phyloP scores from a whole-genome alignment of 2,329 filamentous ascomycete species.

The Colletotrichum shisoi region DNA sequence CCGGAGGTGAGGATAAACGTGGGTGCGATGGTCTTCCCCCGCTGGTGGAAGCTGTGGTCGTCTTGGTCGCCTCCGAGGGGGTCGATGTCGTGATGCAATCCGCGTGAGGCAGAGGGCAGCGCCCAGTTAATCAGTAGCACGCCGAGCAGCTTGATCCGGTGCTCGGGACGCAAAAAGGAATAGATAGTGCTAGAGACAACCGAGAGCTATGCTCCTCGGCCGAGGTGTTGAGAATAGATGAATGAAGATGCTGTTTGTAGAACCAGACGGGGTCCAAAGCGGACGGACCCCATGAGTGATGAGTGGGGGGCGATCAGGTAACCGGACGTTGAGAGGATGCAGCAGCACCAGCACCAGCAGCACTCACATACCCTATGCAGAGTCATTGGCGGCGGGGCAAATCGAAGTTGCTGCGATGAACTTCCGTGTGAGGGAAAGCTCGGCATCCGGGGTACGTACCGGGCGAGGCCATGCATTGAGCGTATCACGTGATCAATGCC shows the following conservation, averaged over 20 bases:
- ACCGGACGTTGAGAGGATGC: constrained; percentile 48
- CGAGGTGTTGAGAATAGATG: constrained; percentile 9
- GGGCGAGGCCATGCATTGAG: too few species aligned
- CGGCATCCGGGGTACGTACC: constrained; percentile 32
- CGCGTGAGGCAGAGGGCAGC: neutral
- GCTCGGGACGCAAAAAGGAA: neutral
- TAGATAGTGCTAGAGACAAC: constrained; percentile 1
- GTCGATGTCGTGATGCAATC: constrained; percentile 31
- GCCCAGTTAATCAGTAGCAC: neutral
- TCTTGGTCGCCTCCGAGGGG: neutral
- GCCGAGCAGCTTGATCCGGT: constrained; percentile 4
- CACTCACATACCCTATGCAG: constrained; percentile 37
- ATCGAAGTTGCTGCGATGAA: constrained; percentile 45
- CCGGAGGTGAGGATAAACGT: neutral
- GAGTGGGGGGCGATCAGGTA: constrained; percentile 48
- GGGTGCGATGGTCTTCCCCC: constrained; percentile 17
- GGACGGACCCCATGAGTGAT: constrained; percentile 50
- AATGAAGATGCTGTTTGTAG: constrained; percentile 27
- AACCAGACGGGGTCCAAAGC: constrained; percentile 47
- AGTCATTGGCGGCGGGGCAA: constrained; percentile 51
- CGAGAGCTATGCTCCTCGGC: constrained; percentile 5
- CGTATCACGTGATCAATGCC: neutral
- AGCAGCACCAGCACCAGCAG: constrained; percentile 44
- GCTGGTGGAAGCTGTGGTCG: constrained; percentile 18
- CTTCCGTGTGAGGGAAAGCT: constrained; percentile 28